Conservation (phyloP, 2,329 filamentous ascomycete species). For the Ambrosiella cleistominuta region DNA sequence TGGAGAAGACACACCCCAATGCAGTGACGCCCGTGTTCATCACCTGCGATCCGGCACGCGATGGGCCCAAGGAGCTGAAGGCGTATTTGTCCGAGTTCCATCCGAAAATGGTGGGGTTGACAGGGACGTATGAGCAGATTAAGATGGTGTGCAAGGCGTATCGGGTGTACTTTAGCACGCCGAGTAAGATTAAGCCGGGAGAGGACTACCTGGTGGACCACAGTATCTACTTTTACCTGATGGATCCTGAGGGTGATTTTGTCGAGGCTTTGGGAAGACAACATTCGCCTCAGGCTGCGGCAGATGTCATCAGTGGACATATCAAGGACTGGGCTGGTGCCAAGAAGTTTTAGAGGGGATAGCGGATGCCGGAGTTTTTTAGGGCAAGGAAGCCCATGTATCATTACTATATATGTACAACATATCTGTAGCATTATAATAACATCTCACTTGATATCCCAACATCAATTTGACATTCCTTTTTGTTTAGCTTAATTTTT, state of each 20-base stretch:
- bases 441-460: not conserved
- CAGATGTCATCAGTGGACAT: slow-evolving; percentile 70
- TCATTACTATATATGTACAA: slow-evolving; percentile 3
- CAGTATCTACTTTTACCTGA: slow-evolving; percentile 98
- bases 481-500: too few species aligned
- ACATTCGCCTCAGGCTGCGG: slow-evolving; percentile 74
- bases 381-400: slow-evolving; percentile 2
- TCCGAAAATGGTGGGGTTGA: slow-evolving; percentile 66
- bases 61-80: slow-evolving; percentile 70
- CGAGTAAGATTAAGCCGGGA: slow-evolving; percentile 70
- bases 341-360: slow-evolving; percentile 14
- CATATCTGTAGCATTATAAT: slow-evolving; percentile 6
- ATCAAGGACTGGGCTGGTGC: slow-evolving; percentile 43
- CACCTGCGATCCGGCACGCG: slow-evolving; percentile 83
- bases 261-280: slow-evolving; percentile 92
- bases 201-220: slow-evolving; percentile 97
- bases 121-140: slow-evolving; percentile 83
- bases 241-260: slow-evolving; percentile 97
- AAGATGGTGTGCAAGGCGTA: slow-evolving; percentile 92
- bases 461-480: not conserved
- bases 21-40: slow-evolving; percentile 70
- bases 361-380: not conserved
- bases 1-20: slow-evolving; percentile 33
- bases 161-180: slow-evolving; percentile 92
- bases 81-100: slow-evolving; percentile 86